A percentile compares a stretch with the other conserved stretches of the same genome.
These are phyloP conservation scores for Salix exigua DNA, from an alignment of 345 rosid species.

Conservation along the genomic window DNA sequence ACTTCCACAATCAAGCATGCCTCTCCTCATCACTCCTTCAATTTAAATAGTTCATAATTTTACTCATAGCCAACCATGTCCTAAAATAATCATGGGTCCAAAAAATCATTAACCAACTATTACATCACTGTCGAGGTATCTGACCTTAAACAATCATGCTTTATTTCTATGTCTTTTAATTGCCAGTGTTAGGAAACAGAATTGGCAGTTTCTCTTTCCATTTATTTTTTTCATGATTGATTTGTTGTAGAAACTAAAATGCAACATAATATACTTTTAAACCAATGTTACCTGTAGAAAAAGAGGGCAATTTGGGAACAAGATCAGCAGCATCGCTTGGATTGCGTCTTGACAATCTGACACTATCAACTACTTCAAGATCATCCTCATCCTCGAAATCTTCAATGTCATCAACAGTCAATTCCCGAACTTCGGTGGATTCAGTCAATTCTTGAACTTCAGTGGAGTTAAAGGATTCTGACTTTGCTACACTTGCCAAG, in stretches of 20 bases:
- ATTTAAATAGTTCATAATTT: too few species aligned
- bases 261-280: neutral
- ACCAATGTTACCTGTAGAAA: constrained; percentile 65
- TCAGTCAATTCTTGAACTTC: constrained; percentile 74
- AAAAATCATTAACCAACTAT: too few species aligned
- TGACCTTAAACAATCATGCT: too few species aligned
- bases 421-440: constrained; percentile 64
- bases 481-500: constrained; percentile 46
- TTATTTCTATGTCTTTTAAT: too few species aligned
- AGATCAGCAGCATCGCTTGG: constrained; percentile 70
- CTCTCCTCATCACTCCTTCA: too few species aligned
- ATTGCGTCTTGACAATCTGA: constrained; percentile 67
- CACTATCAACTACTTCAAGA: constrained; percentile 54
- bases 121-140: too few species aligned
- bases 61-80: too few species aligned
- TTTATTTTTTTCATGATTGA: too few species aligned
- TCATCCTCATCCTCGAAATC: constrained; percentile 82
- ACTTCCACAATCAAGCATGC: too few species aligned
- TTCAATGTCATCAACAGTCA: constrained; percentile 97
- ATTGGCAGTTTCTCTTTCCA: too few species aligned
- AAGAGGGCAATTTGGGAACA: constrained; percentile 67
- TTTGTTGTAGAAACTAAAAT: neutral
- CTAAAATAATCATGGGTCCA: too few species aligned
- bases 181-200: too few species aligned
- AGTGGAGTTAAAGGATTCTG: constrained; percentile 70